Evolutionary conservation across 2,329 filamentous ascomycete genomes (phyloP).

Genomic region (Talaromyces atroroseus): DNA sequence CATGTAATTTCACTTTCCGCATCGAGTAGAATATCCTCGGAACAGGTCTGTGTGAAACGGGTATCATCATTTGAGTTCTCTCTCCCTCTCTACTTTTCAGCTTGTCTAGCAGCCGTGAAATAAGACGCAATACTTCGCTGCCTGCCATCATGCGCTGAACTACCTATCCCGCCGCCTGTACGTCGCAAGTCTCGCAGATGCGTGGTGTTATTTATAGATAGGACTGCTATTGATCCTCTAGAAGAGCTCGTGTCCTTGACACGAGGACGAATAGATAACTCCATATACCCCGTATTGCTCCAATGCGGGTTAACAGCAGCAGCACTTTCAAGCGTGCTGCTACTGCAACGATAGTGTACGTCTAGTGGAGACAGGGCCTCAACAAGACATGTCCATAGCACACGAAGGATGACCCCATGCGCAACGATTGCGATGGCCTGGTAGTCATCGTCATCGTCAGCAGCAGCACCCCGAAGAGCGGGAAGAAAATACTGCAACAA

Average conservation of each 20-base stretch:
- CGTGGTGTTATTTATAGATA: slow-evolving; percentile 61
- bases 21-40: slow-evolving; percentile 58
- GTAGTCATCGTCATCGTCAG: neutral
- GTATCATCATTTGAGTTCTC: slow-evolving; percentile 46
- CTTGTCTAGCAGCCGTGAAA: slow-evolving; percentile 49
- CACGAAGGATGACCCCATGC: slow-evolving; percentile 74
- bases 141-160: slow-evolving; percentile 64
- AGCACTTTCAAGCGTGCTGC: slow-evolving; percentile 21
- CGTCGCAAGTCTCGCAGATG: slow-evolving; percentile 72
- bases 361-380: slow-evolving; percentile 47
- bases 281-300: slow-evolving; percentile 62
- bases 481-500: slow-evolving; percentile 60
- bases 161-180: slow-evolving; percentile 77
- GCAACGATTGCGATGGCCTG: slow-evolving; percentile 63
- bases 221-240: slow-evolving; percentile 49
- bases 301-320: slow-evolving; percentile 51
- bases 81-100: neutral
- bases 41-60: slow-evolving; percentile 55
- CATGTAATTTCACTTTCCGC: slow-evolving; percentile 39
- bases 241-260: slow-evolving; percentile 14
- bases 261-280: slow-evolving; percentile 35
- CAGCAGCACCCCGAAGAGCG: slow-evolving; percentile 27
- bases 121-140: slow-evolving; percentile 74
- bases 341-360: slow-evolving; percentile 23
- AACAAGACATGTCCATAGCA: slow-evolving; percentile 61